Evolutionary conservation across 2,329 filamentous ascomycete genomes (phyloP).

Genomic region (Chrysoporthe austroafricana): DNA sequence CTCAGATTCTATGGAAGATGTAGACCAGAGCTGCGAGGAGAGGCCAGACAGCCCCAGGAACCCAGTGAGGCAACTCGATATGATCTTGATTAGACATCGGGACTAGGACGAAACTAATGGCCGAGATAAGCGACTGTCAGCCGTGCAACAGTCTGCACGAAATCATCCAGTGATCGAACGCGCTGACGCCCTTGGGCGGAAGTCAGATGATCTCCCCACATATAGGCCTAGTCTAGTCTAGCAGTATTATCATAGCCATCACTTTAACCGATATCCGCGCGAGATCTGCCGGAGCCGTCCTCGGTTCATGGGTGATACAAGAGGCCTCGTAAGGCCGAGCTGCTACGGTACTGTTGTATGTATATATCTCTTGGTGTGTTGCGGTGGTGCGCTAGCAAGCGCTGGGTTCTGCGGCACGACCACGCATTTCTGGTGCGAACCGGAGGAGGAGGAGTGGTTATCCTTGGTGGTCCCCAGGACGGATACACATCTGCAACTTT

Average conservation of each 20-base stretch:
- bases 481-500: background rate
- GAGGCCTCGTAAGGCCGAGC: background rate
- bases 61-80: background rate
- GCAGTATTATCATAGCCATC: background rate
- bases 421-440: no score
- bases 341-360: background rate
- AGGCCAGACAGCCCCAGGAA: no score
- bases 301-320: background rate
- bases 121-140: background rate
- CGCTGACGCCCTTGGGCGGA: background rate
- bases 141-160: background rate
- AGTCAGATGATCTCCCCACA: background rate
- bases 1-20: no score
- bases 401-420: background rate
- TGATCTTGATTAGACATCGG: background rate
- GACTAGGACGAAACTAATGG: background rate
- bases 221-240: background rate
- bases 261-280: background rate
- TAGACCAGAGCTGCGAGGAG: no score
- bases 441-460: background rate
- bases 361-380: background rate
- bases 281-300: background rate
- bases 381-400: constrained; percentile 5
- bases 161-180: background rate
- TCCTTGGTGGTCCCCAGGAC: background rate